Evolutionary conservation across 768 basidiomycete species (phyloP).

Genomic region (Collybia mongolica): DNA sequence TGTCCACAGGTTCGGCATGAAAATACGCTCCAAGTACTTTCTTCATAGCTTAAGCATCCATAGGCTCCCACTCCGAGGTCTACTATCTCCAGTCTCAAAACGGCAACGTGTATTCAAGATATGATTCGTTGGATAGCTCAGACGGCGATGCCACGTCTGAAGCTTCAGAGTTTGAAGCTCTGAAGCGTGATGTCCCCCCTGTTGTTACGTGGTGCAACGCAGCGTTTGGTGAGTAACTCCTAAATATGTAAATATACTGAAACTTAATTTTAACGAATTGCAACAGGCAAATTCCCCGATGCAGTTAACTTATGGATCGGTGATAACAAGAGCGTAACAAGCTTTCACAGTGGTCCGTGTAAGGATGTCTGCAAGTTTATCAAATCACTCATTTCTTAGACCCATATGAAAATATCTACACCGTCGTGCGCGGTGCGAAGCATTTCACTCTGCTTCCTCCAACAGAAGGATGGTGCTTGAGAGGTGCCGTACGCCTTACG

Average conservation of each 20-base stretch:
- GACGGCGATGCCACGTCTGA: neutral
- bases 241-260: neutral
- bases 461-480: slow-evolving; percentile 80
- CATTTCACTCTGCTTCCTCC: slow-evolving; percentile 87
- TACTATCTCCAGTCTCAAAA: slow-evolving; percentile 90
- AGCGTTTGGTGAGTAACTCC: slow-evolving; percentile 60
- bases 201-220: slow-evolving; percentile 76
- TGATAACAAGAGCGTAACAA: slow-evolving; percentile 71
- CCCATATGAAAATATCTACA: slow-evolving; percentile 93
- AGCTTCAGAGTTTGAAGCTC: slow-evolving; percentile 57
- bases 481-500: slow-evolving; percentile 46
- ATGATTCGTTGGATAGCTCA: slow-evolving; percentile 33
- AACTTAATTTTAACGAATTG: neutral
- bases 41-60: neutral
- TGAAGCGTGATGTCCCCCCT: slow-evolving; percentile 65
- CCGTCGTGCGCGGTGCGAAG: slow-evolving; percentile 81
- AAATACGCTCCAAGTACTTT: too few species aligned
- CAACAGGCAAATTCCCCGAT: slow-evolving; percentile 64
- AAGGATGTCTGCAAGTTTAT: neutral
- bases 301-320: slow-evolving; percentile 96
- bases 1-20: slow-evolving; percentile 27
- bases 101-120: slow-evolving; percentile 72
- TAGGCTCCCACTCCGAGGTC: slow-evolving; percentile 29
- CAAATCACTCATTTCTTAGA: neutral
- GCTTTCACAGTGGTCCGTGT: slow-evolving; percentile 76